Conservation (phyloP, 2,329 filamentous ascomycete species). For the Dactylellina cionopaga region DNA sequence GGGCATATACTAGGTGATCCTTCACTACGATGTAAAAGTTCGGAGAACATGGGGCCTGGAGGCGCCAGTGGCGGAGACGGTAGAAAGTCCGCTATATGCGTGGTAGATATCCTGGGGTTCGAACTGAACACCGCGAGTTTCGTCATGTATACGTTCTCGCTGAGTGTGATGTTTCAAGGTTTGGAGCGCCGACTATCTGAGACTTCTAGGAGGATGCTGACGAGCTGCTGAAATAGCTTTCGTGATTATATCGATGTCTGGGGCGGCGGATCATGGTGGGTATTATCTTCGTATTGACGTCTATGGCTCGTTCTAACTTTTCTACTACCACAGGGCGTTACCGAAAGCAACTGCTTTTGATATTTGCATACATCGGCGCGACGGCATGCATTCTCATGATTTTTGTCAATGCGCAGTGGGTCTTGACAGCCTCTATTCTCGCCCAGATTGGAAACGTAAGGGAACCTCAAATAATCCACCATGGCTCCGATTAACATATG, state of each 20-base stretch:
- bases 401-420: slow-evolving; percentile 76
- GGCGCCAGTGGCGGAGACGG: slow-evolving; percentile 18
- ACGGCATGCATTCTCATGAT: slow-evolving; percentile 89
- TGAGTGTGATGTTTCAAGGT: slow-evolving; percentile 71
- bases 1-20: slow-evolving; percentile 85
- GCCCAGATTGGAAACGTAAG: slow-evolving; percentile 87
- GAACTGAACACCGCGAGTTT: slow-evolving; percentile 97
- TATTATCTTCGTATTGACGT: slow-evolving; percentile 60
- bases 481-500: not conserved
- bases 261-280: slow-evolving; percentile 86
- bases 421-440: slow-evolving; percentile 81
- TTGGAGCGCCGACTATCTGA: not conserved
- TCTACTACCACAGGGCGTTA: slow-evolving; percentile 63
- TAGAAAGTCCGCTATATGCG: slow-evolving; percentile 69
- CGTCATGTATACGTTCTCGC: slow-evolving; percentile 97
- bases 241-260: slow-evolving; percentile 94
- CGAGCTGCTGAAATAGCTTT: slow-evolving; percentile 61
- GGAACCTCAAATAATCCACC: not conserved
- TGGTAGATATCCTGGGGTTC: slow-evolving; percentile 81
- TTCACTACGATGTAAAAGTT: slow-evolving; percentile 72
- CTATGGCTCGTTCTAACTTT: not conserved
- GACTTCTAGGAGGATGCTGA: not conserved
- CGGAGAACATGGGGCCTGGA: slow-evolving; percentile 38
- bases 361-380: slow-evolving; percentile 85
- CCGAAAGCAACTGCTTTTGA: slow-evolving; percentile 84